phyloP scores from a whole-genome alignment of 2,329 filamentous ascomycete genomes.

The Trichoderma sp. region DNA sequence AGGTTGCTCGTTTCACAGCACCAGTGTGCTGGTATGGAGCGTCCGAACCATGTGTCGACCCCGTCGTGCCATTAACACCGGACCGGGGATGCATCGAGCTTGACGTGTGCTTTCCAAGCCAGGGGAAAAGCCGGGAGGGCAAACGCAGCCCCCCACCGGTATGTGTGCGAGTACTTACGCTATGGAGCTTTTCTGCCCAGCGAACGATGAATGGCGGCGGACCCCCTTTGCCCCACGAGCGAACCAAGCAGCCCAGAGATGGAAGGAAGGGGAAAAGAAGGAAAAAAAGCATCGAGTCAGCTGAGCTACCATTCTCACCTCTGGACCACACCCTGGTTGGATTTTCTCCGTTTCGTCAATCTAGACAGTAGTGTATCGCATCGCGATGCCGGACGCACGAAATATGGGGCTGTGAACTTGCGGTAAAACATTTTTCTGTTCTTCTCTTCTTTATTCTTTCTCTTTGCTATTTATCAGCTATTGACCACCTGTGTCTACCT shows the following conservation, averaged over 20 bases:
- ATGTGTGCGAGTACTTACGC: background rate
- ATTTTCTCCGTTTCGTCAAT: background rate
- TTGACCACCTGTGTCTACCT: background rate
- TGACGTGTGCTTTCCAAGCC: background rate
- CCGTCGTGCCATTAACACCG: background rate
- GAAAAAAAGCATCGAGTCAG: background rate
- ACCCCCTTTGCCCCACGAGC: background rate
- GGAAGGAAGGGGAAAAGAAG: background rate
- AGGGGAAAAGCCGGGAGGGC: background rate
- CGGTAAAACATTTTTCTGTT: background rate
- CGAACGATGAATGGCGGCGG: background rate
- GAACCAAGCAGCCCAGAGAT: background rate
- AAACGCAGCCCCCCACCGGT: conserved; percentile 10
- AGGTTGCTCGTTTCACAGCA: background rate
- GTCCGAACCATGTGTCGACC: background rate
- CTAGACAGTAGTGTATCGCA: background rate
- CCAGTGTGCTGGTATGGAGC: background rate
- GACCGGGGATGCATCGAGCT: background rate
- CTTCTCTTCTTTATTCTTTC: background rate
- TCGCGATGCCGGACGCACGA: conserved; percentile 18
- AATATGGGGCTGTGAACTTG: conserved; percentile 6
- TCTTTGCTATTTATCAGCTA: background rate
- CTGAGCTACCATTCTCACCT: background rate
- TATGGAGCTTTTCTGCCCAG: background rate
- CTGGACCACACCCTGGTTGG: background rate